Percentiles rank a stretch among this genome's conserved stretches.
Conservation (phyloP, 208 protist species). For the Trypanosoma platydactyli region DNA sequence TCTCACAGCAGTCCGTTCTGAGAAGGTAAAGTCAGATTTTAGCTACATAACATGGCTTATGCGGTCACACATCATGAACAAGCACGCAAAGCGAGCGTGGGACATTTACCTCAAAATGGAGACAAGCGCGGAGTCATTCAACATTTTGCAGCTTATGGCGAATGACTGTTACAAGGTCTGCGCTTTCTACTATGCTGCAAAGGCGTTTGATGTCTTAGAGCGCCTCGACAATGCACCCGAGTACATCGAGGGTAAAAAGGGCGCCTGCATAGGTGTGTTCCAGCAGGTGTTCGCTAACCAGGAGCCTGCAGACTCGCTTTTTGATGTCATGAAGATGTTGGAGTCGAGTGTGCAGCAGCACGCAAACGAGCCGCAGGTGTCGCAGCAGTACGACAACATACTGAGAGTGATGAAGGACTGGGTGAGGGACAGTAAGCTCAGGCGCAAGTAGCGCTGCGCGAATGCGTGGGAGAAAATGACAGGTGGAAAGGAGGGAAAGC, state of each 20-base stretch:
- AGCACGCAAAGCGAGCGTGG: slow-evolving; percentile 94
- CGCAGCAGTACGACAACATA: slow-evolving; percentile 86
- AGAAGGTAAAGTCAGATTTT: slow-evolving; percentile 92
- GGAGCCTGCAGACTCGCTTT: slow-evolving; percentile 80
- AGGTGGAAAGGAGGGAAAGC: neutral
- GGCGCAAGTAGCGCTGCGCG: slow-evolving; percentile 36
- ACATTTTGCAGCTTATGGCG: slow-evolving; percentile 95
- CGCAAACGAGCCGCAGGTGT: slow-evolving; percentile 43
- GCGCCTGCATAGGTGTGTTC: slow-evolving; percentile 96
- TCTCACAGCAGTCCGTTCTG: slow-evolving; percentile 82
- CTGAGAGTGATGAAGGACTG: slow-evolving; percentile 93
- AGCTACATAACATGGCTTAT: slow-evolving; percentile 94
- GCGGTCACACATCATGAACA: slow-evolving; percentile 94
- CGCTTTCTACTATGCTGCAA: slow-evolving; percentile 96
- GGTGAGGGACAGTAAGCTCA: slow-evolving; percentile 89
- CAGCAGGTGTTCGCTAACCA: slow-evolving; percentile 94
- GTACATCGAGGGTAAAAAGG: slow-evolving; percentile 96
- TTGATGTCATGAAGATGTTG: slow-evolving; percentile 94
- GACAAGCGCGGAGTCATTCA: slow-evolving; percentile 90
- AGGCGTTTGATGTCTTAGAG: slow-evolving; percentile 98
- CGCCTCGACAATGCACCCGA: slow-evolving; percentile 93
- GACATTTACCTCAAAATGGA: slow-evolving; percentile 98
- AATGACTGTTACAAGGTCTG: slow-evolving; percentile 97
- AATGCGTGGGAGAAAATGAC: neutral
- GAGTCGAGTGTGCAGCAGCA: slow-evolving; percentile 83